Evolutionary conservation across 352 stramenopile species (phyloP).

Genomic region (Phytophthora vignae): DNA sequence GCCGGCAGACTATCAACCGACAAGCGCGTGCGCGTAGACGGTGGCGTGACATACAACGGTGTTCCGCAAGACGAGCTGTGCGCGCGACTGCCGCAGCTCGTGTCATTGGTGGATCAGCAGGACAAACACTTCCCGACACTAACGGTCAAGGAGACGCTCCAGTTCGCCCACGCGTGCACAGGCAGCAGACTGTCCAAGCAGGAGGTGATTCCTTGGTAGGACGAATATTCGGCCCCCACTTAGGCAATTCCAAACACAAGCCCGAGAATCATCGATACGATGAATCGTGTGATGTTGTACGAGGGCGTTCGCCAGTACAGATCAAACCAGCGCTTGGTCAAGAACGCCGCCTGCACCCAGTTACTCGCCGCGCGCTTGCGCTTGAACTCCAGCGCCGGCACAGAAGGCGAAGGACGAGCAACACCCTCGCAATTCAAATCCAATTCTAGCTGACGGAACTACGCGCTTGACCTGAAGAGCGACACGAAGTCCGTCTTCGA

Average conservation of each 20-base stretch:
- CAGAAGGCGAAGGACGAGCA: neutral
- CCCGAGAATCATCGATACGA: conserved; percentile 19
- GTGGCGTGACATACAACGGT: conserved; percentile 19
- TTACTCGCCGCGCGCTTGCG: conserved; percentile 33
- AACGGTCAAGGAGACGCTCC: conserved; percentile 55
- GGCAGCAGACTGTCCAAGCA: conserved; percentile 5
- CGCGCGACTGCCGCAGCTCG: conserved; percentile 40
- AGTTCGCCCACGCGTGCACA: conserved; percentile 46
- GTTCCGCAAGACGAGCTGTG: neutral
- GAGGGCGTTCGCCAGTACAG: conserved; percentile 83
- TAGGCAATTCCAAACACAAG: conserved; percentile 27
- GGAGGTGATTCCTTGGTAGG: conserved; percentile 38
- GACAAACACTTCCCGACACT: conserved; percentile 57
- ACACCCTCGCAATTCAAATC: conserved; percentile 27
- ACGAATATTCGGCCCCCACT: conserved; percentile 28
- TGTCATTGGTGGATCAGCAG: conserved; percentile 45
- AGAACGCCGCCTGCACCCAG: conserved; percentile 34
- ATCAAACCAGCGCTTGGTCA: conserved; percentile 60
- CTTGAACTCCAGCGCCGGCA: conserved; percentile 28
- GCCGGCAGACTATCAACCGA: conserved; percentile 5
- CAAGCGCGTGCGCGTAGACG: conserved; percentile 2
- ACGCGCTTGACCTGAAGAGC: conserved; percentile 18
- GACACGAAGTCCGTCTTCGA: conserved; percentile 22
- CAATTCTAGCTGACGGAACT: conserved; percentile 1
- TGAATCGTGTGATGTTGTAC: conserved; percentile 78